Conservation (phyloP, 495 filamentous ascomycete genomes). For the Jackrogersella multiformis region DNA sequence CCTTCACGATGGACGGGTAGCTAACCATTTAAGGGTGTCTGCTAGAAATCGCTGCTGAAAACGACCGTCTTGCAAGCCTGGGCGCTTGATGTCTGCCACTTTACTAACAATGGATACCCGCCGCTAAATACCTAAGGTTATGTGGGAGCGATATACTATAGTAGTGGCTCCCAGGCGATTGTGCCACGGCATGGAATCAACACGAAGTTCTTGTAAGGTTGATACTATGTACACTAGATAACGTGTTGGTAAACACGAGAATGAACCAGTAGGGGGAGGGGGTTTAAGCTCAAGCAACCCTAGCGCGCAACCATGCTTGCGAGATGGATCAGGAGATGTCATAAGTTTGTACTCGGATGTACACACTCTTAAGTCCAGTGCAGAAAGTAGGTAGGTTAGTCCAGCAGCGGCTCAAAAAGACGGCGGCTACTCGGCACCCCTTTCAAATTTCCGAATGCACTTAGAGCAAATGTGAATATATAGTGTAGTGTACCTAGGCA, state of each 20-base stretch:
- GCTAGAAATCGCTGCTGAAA: slow-evolving; percentile 16
- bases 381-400: slow-evolving; percentile 4
- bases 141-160: neutral
- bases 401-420: slow-evolving; percentile 18
- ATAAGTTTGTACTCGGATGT: slow-evolving; percentile 26
- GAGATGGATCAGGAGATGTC: slow-evolving; percentile 42
- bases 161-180: neutral
- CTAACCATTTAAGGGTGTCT: slow-evolving; percentile 12
- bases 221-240: no score
- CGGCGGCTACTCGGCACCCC: slow-evolving; percentile 36
- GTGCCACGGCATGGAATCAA: slow-evolving; percentile 32
- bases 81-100: neutral
- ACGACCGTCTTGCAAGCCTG: slow-evolving; percentile 10
- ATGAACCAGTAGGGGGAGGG: slow-evolving; percentile 5
- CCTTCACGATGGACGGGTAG: slow-evolving; percentile 18
- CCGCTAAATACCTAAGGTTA: neutral
- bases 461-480: slow-evolving; percentile 29
- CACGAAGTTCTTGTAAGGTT: slow-evolving; percentile 17
- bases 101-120: neutral
- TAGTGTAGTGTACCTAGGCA: neutral
- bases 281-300: slow-evolving; percentile 23
- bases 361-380: slow-evolving; percentile 15
- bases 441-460: slow-evolving; percentile 34
- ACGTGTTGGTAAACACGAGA: slow-evolving; percentile 29
- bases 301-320: slow-evolving; percentile 24